Conservation (phyloP, 2,329 filamentous ascomycete species). For the Calonectria naviculata region DNA sequence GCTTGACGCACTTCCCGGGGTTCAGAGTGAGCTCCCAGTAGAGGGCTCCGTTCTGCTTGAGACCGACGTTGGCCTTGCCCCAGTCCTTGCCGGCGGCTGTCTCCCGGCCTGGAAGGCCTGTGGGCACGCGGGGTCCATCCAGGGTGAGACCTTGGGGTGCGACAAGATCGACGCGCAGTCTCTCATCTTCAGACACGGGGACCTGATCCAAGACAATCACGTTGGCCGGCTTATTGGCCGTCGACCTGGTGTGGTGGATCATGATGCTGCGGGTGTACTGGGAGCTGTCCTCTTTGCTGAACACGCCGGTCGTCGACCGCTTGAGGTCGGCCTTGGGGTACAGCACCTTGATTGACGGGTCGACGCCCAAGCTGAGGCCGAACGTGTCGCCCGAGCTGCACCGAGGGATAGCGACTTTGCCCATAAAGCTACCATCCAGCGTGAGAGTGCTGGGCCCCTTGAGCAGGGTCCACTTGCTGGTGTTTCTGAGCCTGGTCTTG, state of each 20-base stretch:
- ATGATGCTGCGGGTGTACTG: slow-evolving; percentile 61
- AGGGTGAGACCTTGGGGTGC: slow-evolving; percentile 58
- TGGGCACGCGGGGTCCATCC: slow-evolving; percentile 50
- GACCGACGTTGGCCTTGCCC: slow-evolving; percentile 64
- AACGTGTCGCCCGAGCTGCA: slow-evolving; percentile 67
- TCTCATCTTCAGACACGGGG: slow-evolving; percentile 71
- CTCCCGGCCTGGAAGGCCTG: slow-evolving; percentile 47
- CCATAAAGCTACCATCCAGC: slow-evolving; percentile 72
- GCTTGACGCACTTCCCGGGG: slow-evolving; percentile 65
- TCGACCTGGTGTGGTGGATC: slow-evolving; percentile 61
- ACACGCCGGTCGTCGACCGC: slow-evolving; percentile 62
- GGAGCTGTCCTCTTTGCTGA: slow-evolving; percentile 63
- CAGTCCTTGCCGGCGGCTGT: slow-evolving; percentile 52
- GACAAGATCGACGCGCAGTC: slow-evolving; percentile 62
- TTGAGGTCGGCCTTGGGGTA: slow-evolving; percentile 68
- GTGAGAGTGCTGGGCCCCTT: slow-evolving; percentile 67
- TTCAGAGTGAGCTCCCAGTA: slow-evolving; percentile 69
- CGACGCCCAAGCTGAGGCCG: slow-evolving; percentile 66
- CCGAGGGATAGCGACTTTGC: slow-evolving; percentile 64
- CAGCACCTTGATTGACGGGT: slow-evolving; percentile 64
- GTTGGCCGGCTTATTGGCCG: slow-evolving; percentile 51
- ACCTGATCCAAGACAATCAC: slow-evolving; percentile 69
- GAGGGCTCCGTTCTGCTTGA: slow-evolving; percentile 69
- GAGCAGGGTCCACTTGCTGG: slow-evolving; percentile 65
- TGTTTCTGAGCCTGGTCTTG: slow-evolving; percentile 67